Percentiles rank a stretch among this genome's conserved stretches.
These are phyloP conservation scores for Zygosaccharomyces kombuchaensis DNA, from an alignment of 805 yeast genomes.

Conservation along the genomic window DNA sequence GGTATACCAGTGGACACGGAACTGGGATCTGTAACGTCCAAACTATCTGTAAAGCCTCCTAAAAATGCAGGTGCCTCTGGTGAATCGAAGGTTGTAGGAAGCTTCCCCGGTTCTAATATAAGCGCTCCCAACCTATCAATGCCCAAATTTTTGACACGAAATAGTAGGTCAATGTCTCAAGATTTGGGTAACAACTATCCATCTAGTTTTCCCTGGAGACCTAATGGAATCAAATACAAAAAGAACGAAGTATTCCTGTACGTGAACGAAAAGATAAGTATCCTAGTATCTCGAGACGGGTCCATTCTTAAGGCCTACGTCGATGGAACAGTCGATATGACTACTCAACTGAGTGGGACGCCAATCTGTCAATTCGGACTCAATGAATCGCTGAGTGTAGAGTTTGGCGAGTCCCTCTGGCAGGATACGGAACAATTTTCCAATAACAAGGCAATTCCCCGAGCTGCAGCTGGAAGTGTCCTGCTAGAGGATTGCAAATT, in stretches of 20 bases:
- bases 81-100: slow-evolving; percentile 1
- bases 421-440: slow-evolving; percentile 25
- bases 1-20: slow-evolving; percentile 32
- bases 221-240: slow-evolving; percentile 65
- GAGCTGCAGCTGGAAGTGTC: slow-evolving; percentile 48
- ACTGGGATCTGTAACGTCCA: slow-evolving; percentile 21
- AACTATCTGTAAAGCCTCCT: slow-evolving; percentile 25
- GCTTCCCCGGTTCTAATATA: slow-evolving; percentile 2
- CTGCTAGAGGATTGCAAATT: slow-evolving; percentile 72
- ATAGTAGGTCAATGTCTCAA: slow-evolving; percentile 14
- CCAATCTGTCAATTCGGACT: slow-evolving; percentile 82
- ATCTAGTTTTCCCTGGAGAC: slow-evolving; percentile 62
- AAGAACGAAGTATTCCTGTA: slow-evolving; percentile 76
- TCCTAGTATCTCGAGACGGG: slow-evolving; percentile 63
- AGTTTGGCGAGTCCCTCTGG: slow-evolving; percentile 13
- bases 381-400: slow-evolving; percentile 45
- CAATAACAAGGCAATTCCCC: slow-evolving; percentile 30
- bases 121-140: slow-evolving; percentile 11
- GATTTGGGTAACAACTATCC: slow-evolving; percentile 25
- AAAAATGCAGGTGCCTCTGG: slow-evolving; percentile 10
- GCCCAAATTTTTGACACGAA: slow-evolving; percentile 22
- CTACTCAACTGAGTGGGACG: slow-evolving; percentile 71
- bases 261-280: slow-evolving; percentile 69
- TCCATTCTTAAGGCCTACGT: slow-evolving; percentile 64
- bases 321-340: slow-evolving; percentile 69